Percentiles rank a stretch among this genome's conserved stretches.
phyloP scores from a whole-genome alignment of 2,329 filamentous ascomycete species.

The Fusarium poae region DNA sequence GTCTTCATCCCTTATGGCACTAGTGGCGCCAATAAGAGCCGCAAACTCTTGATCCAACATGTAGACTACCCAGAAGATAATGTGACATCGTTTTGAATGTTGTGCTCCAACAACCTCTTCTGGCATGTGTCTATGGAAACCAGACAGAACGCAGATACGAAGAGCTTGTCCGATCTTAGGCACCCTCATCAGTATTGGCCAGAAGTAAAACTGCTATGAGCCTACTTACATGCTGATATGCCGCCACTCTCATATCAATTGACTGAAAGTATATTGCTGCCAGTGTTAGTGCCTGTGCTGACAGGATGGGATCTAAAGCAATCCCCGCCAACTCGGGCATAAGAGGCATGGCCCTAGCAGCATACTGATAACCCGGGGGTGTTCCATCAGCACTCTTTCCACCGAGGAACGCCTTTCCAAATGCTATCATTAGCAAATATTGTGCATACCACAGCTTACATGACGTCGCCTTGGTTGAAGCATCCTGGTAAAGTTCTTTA shows the following conservation, averaged over 20 bases:
- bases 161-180: slow-evolving; percentile 51
- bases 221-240: slow-evolving; percentile 55
- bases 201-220: accelerated
- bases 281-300: slow-evolving; percentile 51
- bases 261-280: slow-evolving; percentile 57
- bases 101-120: slow-evolving; percentile 39
- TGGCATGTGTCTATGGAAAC: slow-evolving; percentile 49
- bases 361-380: slow-evolving; percentile 56
- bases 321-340: slow-evolving; percentile 53
- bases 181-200: background rate
- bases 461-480: slow-evolving; percentile 28
- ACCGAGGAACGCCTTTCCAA: slow-evolving; percentile 51
- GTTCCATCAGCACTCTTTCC: slow-evolving; percentile 46
- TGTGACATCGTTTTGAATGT: slow-evolving; percentile 49
- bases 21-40: slow-evolving; percentile 48
- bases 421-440: slow-evolving; percentile 52
- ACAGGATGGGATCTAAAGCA: slow-evolving; percentile 40
- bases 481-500: slow-evolving; percentile 43
- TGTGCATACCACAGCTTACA: slow-evolving; percentile 51
- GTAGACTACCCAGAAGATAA: slow-evolving; percentile 51
- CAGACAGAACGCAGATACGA: slow-evolving; percentile 52
- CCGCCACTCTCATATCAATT: slow-evolving; percentile 56
- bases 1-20: slow-evolving; percentile 49
- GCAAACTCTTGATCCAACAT: slow-evolving; percentile 50
- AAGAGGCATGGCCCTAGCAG: slow-evolving; percentile 55